Conservation (phyloP, 2,329 filamentous ascomycete genomes). For the Diaporthe helianthi region DNA sequence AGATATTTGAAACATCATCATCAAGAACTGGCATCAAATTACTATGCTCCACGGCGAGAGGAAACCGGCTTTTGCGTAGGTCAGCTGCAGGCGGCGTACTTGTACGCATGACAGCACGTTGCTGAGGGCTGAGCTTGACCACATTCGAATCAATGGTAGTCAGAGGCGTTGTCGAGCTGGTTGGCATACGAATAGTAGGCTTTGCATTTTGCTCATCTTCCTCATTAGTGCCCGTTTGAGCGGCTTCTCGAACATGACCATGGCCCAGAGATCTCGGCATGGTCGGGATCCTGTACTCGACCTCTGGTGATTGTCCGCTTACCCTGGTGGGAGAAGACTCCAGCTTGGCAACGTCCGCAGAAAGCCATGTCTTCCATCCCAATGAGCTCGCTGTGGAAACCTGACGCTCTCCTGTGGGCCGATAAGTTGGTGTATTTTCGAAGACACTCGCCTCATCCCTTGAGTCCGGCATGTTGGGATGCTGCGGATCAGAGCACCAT, state of each 20-base stretch:
- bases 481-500: slow-evolving; percentile 13
- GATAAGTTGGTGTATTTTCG: slow-evolving; percentile 42
- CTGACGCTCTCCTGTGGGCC: slow-evolving; percentile 44
- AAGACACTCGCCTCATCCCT: slow-evolving; percentile 39
- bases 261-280: slow-evolving; percentile 38
- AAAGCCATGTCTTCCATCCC: slow-evolving; percentile 51
- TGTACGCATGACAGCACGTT: slow-evolving; percentile 35
- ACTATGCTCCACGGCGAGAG: neutral
- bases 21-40: neutral
- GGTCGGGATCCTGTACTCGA: slow-evolving; percentile 38
- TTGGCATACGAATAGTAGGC: slow-evolving; percentile 34
- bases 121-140: slow-evolving; percentile 36
- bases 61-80: slow-evolving; percentile 32
- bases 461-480: neutral
- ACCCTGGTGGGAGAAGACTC: slow-evolving; percentile 40
- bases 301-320: slow-evolving; percentile 40
- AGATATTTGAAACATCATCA: neutral
- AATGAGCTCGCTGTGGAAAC: slow-evolving; percentile 54
- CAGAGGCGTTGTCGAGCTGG: slow-evolving; percentile 37
- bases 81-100: slow-evolving; percentile 33
- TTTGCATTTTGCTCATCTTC: slow-evolving; percentile 34
- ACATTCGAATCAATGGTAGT: slow-evolving; percentile 38
- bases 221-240: slow-evolving; percentile 46
- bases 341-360: slow-evolving; percentile 47
- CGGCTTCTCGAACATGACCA: slow-evolving; percentile 47